Base-by-base conservation (phyloP, 345 rosid species). In the Eutrema heterophyllum region DNA sequence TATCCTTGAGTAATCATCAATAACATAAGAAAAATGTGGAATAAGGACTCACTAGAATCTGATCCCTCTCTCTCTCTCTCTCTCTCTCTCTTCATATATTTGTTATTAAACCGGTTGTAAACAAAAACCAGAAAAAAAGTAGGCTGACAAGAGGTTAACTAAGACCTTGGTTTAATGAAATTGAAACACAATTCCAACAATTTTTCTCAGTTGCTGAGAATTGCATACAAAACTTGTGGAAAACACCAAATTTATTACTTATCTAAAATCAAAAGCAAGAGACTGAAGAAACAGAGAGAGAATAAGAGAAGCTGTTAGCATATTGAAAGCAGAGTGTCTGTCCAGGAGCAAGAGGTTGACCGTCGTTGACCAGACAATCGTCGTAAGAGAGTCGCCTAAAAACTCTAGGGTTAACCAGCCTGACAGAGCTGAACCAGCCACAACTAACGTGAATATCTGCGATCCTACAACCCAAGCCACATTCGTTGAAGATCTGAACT, bases 341-440 rank as follows among this genome's bases (percentile, higher is more conserved):
- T 32, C 95, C 97, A 6, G 89, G 86, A 7, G 72, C 82, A 45
- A 89, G 86, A 61, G 92, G 65, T 56, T 84, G 77, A 14, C 91
- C 94, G 1, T 85, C 81, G 24, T 89, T 89, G 64, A 85, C 91
- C 4, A 89, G 80, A 76, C 94, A 89, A 62, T 89, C 97, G 2
- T 87, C 82, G n/a, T 84, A 87, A 68, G 11, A 0, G 6, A 88
- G 41, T 67, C 92, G 78, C 61, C 83, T 75, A 74, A 89, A 91
- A 13, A 86, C 82, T 10, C 70, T 54, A 12, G 97, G 95, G 64
- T 85, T 89, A 38, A 91, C 71, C 57, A 88, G 32, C 53, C 81
- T 64, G 9, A 78, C 88, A 0, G 97, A 87, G 75, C 92, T 86
- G 66, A 91, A 88, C 95, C 89, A 86, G 51, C 91, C 91, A 18